Base-by-base conservation (phyloP, 305 asterid species). In the Fraxinus baroniana region DNA sequence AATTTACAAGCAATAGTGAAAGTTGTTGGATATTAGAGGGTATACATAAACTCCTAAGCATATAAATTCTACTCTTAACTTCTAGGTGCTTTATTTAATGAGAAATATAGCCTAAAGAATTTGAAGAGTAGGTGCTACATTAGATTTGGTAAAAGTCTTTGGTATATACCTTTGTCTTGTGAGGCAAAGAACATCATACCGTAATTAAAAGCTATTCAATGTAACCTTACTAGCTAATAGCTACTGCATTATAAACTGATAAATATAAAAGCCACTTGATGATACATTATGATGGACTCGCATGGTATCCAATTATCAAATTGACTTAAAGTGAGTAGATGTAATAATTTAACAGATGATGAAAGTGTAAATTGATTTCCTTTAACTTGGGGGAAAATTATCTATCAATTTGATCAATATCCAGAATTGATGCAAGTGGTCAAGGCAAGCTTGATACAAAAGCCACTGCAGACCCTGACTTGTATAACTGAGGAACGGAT, bases 31-130 rank as follows among this genome's bases (percentile, higher is more conserved):
- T 28, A 68, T 28, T 12, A 68, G 74, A 68, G 74, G 74, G 37
- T 1, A 4, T 28, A 13, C 18, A 68, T 37, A 68, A 20, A 28
- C 2, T 49, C 22, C 79, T 30, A 30, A 70, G 75, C 18, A 73
- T 15, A 33, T 44, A 79, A 68, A 8, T 79, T 74, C 46, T 49
- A 41, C 52, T 49, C 4, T 13, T 17, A 35, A 79, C 24, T 72
- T 75, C 60, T 20, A 12, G 9, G 18, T 36, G 64, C 18, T 5
- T 17, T 66, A 6, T 49, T 75, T 64, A 57, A 44, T 8, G 6
- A 79, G 17, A 36, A 46, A 46, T 60, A 78, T 52, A 32, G 46
- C 57, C 80, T 52, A 76, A 52, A 64, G 66, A 78, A 46, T 72
- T 77, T 44, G 49, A 33, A 41, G 37, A 32, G 37, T 39, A 9